Evolutionary conservation across 306 rosid species (phyloP).

Genomic region (Bauhinia variegata): DNA sequence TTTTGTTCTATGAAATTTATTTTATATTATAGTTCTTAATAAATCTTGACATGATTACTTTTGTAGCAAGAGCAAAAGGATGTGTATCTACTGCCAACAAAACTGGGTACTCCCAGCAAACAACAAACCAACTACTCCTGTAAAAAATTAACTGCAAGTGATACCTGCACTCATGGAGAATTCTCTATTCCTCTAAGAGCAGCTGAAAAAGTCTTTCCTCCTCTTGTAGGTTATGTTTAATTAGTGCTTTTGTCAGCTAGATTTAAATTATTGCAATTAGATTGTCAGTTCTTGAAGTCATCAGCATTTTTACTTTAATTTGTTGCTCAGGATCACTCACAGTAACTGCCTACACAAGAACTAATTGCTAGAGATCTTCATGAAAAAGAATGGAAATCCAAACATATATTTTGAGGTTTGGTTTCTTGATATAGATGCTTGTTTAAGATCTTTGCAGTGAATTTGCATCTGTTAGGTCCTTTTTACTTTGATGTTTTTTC

Average conservation of each 20-base stretch:
- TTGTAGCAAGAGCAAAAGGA: slow-evolving; percentile 81
- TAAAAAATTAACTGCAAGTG: slow-evolving; percentile 77
- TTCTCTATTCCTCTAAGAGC: slow-evolving; percentile 84
- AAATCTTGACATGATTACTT: slow-evolving; percentile 33
- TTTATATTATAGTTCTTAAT: neutral
- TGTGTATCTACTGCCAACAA: slow-evolving; percentile 65
- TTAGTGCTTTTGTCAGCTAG: slow-evolving; percentile 42
- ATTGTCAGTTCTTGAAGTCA: slow-evolving; percentile 18
- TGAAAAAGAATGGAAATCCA: slow-evolving; percentile 75
- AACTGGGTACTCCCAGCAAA: slow-evolving; percentile 67
- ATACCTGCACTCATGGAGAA: slow-evolving; percentile 81
- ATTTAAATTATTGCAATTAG: slow-evolving; percentile 9
- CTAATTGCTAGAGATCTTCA: slow-evolving; percentile 75
- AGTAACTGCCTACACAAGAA: slow-evolving; percentile 78
- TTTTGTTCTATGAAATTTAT: neutral
- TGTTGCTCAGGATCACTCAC: slow-evolving; percentile 63
- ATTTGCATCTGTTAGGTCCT: neutral
- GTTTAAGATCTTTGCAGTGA: slow-evolving; percentile 3
- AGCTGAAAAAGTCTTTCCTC: slow-evolving; percentile 83
- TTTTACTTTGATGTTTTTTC: slow-evolving; percentile 14
- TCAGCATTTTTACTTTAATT: slow-evolving; percentile 3
- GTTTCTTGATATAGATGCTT: neutral
- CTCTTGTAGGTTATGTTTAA: slow-evolving; percentile 58
- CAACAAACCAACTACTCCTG: slow-evolving; percentile 78
- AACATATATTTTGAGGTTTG: slow-evolving; percentile 72